Conservation (phyloP, 2,329 filamentous ascomycete species). For the Akanthomyces dipterigenus region DNA sequence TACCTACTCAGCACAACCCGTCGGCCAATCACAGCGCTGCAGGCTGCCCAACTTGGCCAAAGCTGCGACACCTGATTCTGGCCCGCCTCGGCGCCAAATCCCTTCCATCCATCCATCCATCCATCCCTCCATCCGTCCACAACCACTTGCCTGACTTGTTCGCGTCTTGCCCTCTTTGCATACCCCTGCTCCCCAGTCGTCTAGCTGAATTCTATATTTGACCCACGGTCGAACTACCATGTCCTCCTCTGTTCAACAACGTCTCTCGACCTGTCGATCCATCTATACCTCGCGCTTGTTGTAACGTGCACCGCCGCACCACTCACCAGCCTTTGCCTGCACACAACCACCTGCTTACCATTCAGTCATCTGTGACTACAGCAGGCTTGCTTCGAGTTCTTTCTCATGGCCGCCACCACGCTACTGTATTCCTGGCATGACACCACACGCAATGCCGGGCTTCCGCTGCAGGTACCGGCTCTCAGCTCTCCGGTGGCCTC, state of each 20-base stretch:
- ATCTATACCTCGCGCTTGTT: conserved; percentile 1
- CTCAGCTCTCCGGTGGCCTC: neutral
- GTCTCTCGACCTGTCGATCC: conserved; percentile 5
- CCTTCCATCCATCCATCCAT: neutral
- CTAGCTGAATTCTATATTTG: conserved; percentile 8
- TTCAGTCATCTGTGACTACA: neutral
- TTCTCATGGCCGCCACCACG: neutral
- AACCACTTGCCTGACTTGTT: neutral
- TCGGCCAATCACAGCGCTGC: conserved; percentile 5
- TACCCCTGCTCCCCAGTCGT: neutral
- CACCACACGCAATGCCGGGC: neutral
- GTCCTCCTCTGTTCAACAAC: neutral
- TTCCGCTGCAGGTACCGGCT: neutral
- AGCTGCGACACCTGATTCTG: conserved; percentile 2
- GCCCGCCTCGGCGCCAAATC: conserved; percentile 6
- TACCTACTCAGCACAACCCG: no score
- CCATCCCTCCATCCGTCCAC: neutral
- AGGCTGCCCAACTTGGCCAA: conserved; percentile 6
- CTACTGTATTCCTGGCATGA: neutral
- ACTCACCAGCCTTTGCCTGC: no score
- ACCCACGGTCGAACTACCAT: neutral
- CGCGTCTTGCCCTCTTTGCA: neutral
- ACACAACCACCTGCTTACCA: neutral
- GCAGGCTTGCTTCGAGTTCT: neutral
- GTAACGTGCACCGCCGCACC: conserved; percentile 6